Evolutionary conservation across 176 grass and related monocot species (phyloP), one percentile per base, ranked within the genome.

Genomic region (Zea mays): DNA sequence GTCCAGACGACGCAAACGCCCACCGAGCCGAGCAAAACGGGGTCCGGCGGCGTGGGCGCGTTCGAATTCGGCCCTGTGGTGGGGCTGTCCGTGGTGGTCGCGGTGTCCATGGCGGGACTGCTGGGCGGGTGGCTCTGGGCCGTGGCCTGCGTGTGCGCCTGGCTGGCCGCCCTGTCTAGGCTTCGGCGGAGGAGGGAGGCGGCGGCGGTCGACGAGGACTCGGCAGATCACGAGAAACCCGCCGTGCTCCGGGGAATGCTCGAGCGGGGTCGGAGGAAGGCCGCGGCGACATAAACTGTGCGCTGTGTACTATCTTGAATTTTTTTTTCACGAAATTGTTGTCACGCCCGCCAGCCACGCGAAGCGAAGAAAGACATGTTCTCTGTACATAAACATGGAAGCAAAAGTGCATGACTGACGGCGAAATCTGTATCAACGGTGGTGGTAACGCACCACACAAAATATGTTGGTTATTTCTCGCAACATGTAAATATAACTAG

Each of bases 121-220:
- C 87, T 89, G 66, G 39, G 62, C 6, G 82, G 87, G 0, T 35
- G 77, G 40, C 8, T 81, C 16, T 72, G 50, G 49, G 87, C 82
- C 78, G 45, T 82, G 10, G 12, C 65, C 38, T 81, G 72, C 73
- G 52, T 73, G 36, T 81, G 78, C 51, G 78, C 73, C 2, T 85
- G 78, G 78, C 65, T 73, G 60, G 54, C 36, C 21, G 72, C 62
- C 19, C 69, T 82, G 72, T 72, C 49, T n/a, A 51, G 58, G 59
- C 54, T 77, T 47, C 52, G 4, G n/a, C 67, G 35, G 34, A 50
- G 49, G 70, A 6, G n/a, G 38, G 13, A 27, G 19, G 12, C 45
- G 69, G 6, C 61, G 70, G 63, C 12, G 57, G 7, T 7, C 44
- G 37, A 64, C 57, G 67, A 45, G 67, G 66, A 55, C 66, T 77